Evolutionary conservation across 805 yeast genomes (phyloP), one percentile per base, ranked within the genome.

Genomic region (Saccharomyces eubayanus): DNA sequence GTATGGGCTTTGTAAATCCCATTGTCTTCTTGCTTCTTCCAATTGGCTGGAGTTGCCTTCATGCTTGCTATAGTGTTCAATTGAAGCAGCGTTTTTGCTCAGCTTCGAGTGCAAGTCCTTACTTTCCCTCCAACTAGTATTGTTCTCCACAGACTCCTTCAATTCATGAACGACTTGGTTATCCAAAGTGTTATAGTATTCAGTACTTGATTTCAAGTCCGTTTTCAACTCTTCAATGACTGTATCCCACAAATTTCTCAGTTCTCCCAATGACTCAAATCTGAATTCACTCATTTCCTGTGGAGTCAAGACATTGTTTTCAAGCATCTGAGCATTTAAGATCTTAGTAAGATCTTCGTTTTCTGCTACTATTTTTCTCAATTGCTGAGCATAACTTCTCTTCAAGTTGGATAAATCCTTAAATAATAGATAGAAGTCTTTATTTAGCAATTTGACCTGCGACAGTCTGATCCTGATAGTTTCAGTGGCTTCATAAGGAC

Each of bases 1-100:
- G 53, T 78, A 81, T 2, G 96, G 92, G 2, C 94, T 92, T 66
- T 84, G 83, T 52, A 80, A 73, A 57, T 83, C 84, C 96, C 96
- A 89, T 61, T 80, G 78, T 36, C 74, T 74, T 51, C 78, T 82
- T 31, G 81, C 77, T 49, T 70, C 67, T 14, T 63, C 67, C 49
- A 73, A 69, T 58, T 72, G 78, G 70, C 63, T 71, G 58, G 67
- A 73, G 58, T 72, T 74, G 73, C 67, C 67, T 48, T 56, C 54
- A 58, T 59, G 73, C 73, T 52, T 72, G 69, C 55, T 70, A 51
- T 73, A 72, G 16, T 72, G 67, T 54, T 74, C 80, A 54, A 72
- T 69, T 20, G 59, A 62, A 48, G 70, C 71, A 6, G 80, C 80
- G 40, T 77, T 68, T 65, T 77, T 72, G 68, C 71, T 62, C 53